Conservation (phyloP, 495 filamentous ascomycete genomes). For the Aspergillus cavernicola region DNA sequence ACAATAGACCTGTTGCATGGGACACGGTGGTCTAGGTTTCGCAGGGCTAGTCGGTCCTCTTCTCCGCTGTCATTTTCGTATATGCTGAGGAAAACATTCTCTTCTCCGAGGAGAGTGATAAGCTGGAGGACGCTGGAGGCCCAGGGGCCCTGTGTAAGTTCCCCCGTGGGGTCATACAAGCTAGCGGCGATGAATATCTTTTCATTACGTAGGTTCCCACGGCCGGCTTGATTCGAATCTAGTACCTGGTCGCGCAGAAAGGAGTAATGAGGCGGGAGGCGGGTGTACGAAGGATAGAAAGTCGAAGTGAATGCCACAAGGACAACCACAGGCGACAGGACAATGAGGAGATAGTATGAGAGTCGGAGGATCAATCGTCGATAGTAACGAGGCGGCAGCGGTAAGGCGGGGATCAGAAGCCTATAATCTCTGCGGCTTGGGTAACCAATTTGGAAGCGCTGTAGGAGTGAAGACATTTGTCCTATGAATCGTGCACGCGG, state of each 20-base stretch:
- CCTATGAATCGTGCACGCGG: no score
- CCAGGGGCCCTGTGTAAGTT: conserved; percentile 3
- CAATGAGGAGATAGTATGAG: no score
- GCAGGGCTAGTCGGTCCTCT: conserved; percentile 34
- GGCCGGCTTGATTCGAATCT: neutral
- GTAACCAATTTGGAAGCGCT: no score
- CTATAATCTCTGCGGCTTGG: no score
- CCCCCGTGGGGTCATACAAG: conserved; percentile 1
- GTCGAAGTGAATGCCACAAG: neutral
- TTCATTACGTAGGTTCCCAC: conserved; percentile 7
- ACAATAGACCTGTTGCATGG: conserved; percentile 52
- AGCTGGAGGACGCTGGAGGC: conserved; percentile 45
- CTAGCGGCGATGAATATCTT: conserved; percentile 9
- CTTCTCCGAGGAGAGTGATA: conserved; percentile 54
- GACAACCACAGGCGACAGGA: no score
- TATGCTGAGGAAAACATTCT: conserved; percentile 48
- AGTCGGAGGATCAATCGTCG: no score
- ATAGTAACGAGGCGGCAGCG: no score
- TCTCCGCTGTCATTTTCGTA: conserved; percentile 51
- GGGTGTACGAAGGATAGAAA: conserved; percentile 7
- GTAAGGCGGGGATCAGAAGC: no score
- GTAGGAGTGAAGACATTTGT: no score
- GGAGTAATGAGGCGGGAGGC: neutral
- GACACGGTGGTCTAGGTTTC: conserved; percentile 35
- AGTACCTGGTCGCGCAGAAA: neutral